Base-by-base conservation (phyloP, 2,329 filamentous ascomycete species). In the Penicillium sp. region DNA sequence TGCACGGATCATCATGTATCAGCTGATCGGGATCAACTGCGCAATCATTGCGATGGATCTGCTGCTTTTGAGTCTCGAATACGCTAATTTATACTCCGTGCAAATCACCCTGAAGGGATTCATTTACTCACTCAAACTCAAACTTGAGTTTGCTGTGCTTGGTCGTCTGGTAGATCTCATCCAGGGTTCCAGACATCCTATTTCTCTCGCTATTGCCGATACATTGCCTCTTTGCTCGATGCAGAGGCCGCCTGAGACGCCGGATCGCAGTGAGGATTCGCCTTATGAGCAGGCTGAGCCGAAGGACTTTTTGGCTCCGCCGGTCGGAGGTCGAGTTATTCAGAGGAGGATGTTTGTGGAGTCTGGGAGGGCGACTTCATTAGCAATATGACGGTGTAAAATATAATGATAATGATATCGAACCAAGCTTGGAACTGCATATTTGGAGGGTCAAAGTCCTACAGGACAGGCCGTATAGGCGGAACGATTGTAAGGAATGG, bases 91-190 rank as follows among this genome's bases (percentile, higher is more conserved):
- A 21, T 77, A 76, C 38, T 68, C 71, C 3, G 62, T 78, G 19
- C 76, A 79, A 61, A 75, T 73, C 17, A 74, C 70, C 6, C 67
- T 76, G 35, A 78, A 79, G 63, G 72, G 73, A 13, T 75, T 77
- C 45, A 56, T 74, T 15, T 73, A 74, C 59, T 73, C 71, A 61
- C 58, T 74, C 23, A 74, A 74, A 39, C 73, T 83, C 41, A 82
- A 83, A 59, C 76, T 84, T n/a, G 84, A 86, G 68, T 80, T 81
- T 60, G 79, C 81, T 17, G 79, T 86, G 41, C 72, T 86, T 10
- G 75, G 82, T 29, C 73, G 75, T 36, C 66, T 81, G 4, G 76
- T 80, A 17, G 70, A 75, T 57, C 65, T 73, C n/a, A 70, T 75
- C 15, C 72, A 74, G 39, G 67, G 66, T 0, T 67, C 67, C 6